Conservation (phyloP, 331 rosid species). For the Ulmus americana region DNA sequence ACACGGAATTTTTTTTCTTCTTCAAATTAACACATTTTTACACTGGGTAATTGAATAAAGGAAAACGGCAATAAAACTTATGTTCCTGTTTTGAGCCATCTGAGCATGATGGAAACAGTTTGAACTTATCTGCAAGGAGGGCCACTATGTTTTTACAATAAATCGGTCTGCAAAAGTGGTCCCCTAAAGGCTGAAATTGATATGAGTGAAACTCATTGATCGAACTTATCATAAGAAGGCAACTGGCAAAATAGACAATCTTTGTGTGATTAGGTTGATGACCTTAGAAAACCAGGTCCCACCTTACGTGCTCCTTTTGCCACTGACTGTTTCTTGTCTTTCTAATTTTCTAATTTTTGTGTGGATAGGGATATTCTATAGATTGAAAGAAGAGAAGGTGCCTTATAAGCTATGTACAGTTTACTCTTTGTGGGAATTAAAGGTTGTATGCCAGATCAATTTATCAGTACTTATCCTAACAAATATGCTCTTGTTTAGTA, state of each 20-base stretch:
- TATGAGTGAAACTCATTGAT: neutral
- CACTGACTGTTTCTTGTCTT: neutral
- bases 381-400: too few relatives aligned
- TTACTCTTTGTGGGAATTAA: too few relatives aligned
- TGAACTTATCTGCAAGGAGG: neutral
- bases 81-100: neutral
- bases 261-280: neutral
- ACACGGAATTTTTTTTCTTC: too few relatives aligned
- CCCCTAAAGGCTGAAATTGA: neutral
- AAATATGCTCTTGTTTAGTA: too few relatives aligned
- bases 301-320: neutral
- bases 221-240: conserved; percentile 2
- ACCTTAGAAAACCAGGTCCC: conserved; percentile 3
- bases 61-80: neutral
- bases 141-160: neutral
- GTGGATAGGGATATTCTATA: neutral
- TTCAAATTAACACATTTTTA: neutral
- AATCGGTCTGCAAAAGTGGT: conserved; percentile 7
- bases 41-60: neutral
- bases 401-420: too few relatives aligned
- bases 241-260: neutral
- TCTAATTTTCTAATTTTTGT: neutral
- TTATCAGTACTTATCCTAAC: too few relatives aligned
- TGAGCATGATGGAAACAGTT: neutral
- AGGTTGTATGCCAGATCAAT: too few relatives aligned